Conservation (phyloP, 2,329 filamentous ascomycete species). For the Blastomyces silverae region DNA sequence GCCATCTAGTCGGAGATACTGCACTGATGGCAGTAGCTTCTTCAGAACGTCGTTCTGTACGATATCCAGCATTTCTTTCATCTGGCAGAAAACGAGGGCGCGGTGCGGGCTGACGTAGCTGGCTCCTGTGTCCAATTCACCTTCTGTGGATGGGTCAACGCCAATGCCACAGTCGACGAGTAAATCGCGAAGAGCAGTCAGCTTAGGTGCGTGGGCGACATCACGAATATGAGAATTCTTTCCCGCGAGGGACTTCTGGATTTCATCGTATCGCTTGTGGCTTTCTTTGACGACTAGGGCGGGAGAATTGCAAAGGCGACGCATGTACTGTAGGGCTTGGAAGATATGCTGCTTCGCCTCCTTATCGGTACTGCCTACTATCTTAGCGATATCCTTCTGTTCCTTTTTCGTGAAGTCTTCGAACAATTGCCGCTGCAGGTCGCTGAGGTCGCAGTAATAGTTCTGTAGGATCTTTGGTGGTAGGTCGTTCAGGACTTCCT, state of each 20-base stretch:
- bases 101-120: constrained; percentile 93
- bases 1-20: constrained; percentile 89
- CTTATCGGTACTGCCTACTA: constrained; percentile 78
- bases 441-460: constrained; percentile 97
- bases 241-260: constrained; percentile 69
- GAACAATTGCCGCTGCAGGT: constrained; percentile 89
- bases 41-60: constrained; percentile 90
- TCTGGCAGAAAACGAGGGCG: constrained; percentile 95
- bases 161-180: constrained; percentile 99
- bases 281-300: constrained; percentile 92
- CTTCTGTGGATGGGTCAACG: constrained; percentile 57
- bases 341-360: constrained; percentile 98
- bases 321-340: constrained; percentile 98
- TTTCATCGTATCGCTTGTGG: constrained; percentile 82
- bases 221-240: constrained; percentile 80
- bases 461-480: constrained; percentile 98
- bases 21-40: constrained; percentile 83
- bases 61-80: constrained; percentile 99
- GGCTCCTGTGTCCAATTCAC: constrained; percentile 52
- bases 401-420: constrained; percentile 95
- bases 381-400: constrained; percentile 75
- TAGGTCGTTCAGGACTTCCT: constrained; percentile 92
- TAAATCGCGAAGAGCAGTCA: constrained; percentile 80
- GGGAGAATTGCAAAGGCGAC: constrained; percentile 96
- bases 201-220: constrained; percentile 80